These are phyloP conservation scores for Aspergillus ochraceus DNA, from an alignment of 2,329 filamentous ascomycete species.

Conservation along the genomic window DNA sequence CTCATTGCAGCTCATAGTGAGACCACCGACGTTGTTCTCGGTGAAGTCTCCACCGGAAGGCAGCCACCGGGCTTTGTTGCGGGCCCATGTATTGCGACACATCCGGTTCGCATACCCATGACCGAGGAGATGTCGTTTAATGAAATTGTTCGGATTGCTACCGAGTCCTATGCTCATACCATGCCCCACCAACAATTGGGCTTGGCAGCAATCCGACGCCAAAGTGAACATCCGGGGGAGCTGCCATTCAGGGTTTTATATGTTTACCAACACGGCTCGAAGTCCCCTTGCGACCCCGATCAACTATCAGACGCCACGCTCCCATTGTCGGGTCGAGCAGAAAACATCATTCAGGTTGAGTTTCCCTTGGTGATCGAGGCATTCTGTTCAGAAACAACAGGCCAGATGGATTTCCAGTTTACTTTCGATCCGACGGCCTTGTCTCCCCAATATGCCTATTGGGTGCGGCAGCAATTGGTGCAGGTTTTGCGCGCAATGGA, in stretches of 20 bases:
- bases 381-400: constrained; percentile 2
- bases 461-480: constrained; percentile 2
- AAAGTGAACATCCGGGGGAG: neutral
- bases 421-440: constrained; percentile 4
- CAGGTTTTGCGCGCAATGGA: neutral
- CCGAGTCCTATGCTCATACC: neutral
- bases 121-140: too few species aligned
- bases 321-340: too few species aligned
- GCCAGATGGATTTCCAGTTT: constrained; percentile 1
- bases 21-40: neutral
- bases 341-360: neutral
- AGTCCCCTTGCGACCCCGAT: too few species aligned
- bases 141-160: too few species aligned
- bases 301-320: too few species aligned
- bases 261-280: constrained; percentile 2
- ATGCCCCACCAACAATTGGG: constrained; percentile 8
- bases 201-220: constrained; percentile 1
- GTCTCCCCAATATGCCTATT: constrained; percentile 1
- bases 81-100: constrained; percentile 7
- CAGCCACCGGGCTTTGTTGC: constrained; percentile 1
- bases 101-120: constrained; percentile 5
- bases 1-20: constrained; percentile 1
- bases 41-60: constrained; percentile 7
- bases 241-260: constrained; percentile 10
- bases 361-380: constrained; percentile 9